Conservation (phyloP, 2,329 filamentous ascomycete species). For the Colletotrichum sidae region DNA sequence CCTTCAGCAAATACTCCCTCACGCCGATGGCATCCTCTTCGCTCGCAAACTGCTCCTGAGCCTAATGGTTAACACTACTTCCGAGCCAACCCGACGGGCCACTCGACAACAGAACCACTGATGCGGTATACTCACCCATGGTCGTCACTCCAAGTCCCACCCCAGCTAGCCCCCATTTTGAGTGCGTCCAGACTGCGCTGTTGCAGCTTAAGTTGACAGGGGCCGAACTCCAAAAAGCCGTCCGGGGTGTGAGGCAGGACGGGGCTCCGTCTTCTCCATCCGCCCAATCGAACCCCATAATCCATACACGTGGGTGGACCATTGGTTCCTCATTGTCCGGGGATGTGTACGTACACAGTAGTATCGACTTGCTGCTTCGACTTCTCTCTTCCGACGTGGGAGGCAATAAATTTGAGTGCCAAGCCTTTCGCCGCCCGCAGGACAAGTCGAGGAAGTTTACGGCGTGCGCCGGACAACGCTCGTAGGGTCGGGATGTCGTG, state of each 20-base stretch:
- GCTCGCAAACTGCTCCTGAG: too few relatives aligned
- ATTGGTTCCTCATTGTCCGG: constrained; percentile 11
- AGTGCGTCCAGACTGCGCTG: constrained; percentile 3
- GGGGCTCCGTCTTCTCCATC: constrained; percentile 5
- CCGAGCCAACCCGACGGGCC: too few relatives aligned
- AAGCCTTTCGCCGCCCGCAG: not conserved
- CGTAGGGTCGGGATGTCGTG: too few relatives aligned
- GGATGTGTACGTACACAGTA: not conserved
- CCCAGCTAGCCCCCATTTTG: not conserved
- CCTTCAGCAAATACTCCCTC: too few relatives aligned
- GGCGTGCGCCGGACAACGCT: constrained; percentile 1
- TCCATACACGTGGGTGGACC: constrained; percentile 31
- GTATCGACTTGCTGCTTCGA: not conserved
- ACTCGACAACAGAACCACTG: too few relatives aligned
- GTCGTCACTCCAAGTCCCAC: too few relatives aligned
- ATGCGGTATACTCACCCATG: too few relatives aligned
- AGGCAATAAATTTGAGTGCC: not conserved
- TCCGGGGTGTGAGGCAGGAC: constrained; percentile 21
- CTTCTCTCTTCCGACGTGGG: constrained; percentile 1
- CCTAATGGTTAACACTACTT: too few relatives aligned
- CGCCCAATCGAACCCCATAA: constrained; percentile 31
- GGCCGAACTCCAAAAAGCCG: constrained; percentile 7
- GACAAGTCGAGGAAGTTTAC: not conserved
- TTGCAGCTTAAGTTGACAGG: constrained; percentile 10
- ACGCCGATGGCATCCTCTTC: too few relatives aligned